phyloP scores from a whole-genome alignment of 2,329 filamentous ascomycete species.

The Colletotrichum tanaceti region DNA sequence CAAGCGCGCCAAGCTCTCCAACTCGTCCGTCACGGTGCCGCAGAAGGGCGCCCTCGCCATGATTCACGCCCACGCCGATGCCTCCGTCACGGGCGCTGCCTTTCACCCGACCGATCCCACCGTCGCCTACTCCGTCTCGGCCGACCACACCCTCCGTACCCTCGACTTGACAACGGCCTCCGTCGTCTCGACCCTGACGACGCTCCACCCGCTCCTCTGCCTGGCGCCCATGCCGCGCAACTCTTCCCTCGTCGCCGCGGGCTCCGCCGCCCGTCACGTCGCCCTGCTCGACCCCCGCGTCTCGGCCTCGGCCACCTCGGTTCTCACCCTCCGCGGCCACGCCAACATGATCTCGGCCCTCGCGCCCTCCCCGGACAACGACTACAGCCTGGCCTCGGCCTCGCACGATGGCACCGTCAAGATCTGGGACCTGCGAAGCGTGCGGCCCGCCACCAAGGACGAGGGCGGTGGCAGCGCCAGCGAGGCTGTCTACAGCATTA shows the following conservation, averaged over 20 bases:
- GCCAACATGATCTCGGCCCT: conserved; percentile 71
- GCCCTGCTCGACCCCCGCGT: conserved; percentile 92
- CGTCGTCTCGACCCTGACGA: conserved; percentile 84
- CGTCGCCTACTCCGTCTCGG: conserved; percentile 90
- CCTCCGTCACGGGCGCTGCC: conserved; percentile 80
- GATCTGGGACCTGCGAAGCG: conserved; percentile 90
- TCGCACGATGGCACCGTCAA: conserved; percentile 92
- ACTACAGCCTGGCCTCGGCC: conserved; percentile 87
- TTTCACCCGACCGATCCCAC: conserved; percentile 89
- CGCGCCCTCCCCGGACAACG: conserved; percentile 68
- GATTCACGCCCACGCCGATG: conserved; percentile 77
- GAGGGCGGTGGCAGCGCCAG: conserved; percentile 73
- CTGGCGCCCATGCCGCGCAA: conserved; percentile 77
- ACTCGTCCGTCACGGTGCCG: conserved; percentile 58
- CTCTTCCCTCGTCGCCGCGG: conserved; percentile 72
- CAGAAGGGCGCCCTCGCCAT: conserved; percentile 84
- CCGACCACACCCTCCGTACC: conserved; percentile 91
- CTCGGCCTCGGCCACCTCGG: conserved; percentile 78
- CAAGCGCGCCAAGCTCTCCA: conserved; percentile 79
- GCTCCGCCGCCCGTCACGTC: conserved; percentile 87
- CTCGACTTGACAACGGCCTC: conserved; percentile 87
- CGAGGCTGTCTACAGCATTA: conserved; percentile 80
- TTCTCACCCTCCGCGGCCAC: conserved; percentile 93
- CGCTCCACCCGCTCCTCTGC: conserved; percentile 84
- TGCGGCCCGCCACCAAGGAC: conserved; percentile 67